These are phyloP conservation scores for Lentithecium fluviatile DNA, from an alignment of 495 filamentous ascomycete genomes.

Conservation along the genomic window DNA sequence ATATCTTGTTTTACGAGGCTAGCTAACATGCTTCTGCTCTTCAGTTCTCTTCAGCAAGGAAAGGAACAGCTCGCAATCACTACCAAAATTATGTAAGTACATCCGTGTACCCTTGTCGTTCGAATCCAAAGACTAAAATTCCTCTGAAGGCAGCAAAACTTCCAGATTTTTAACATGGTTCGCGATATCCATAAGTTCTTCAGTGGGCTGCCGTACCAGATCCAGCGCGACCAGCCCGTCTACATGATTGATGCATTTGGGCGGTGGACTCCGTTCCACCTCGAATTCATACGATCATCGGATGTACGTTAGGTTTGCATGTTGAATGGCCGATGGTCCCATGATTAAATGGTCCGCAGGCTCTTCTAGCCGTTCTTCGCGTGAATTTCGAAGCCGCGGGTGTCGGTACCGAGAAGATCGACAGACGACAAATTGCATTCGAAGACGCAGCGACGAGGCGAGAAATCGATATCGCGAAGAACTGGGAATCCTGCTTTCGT, in stretches of 20 bases:
- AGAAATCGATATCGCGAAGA: background rate
- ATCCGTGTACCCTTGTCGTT: too few species aligned
- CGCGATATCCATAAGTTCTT: slow-evolving; percentile 36
- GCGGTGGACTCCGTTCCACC: slow-evolving; percentile 34
- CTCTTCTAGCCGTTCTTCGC: background rate
- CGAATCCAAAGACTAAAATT: background rate
- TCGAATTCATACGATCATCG: background rate
- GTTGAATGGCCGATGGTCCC: too few species aligned
- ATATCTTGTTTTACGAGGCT: too few species aligned
- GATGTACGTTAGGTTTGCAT: background rate
- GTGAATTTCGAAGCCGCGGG: background rate
- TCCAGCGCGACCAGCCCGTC: slow-evolving; percentile 42
- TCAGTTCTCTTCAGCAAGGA: slow-evolving; percentile 19
- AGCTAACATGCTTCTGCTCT: too few species aligned
- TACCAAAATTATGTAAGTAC: slow-evolving; percentile 16
- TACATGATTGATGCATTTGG: slow-evolving; percentile 40
- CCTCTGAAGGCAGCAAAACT: slow-evolving; percentile 9
- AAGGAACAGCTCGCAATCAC: slow-evolving; percentile 25
- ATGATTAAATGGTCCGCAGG: background rate
- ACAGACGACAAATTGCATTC: background rate
- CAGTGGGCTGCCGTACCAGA: slow-evolving; percentile 33
- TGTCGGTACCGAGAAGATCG: background rate
- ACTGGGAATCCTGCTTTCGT: slow-evolving; percentile 8
- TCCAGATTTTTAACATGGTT: slow-evolving; percentile 37
- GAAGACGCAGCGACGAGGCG: background rate